Percentiles rank a stretch among this genome's conserved stretches.
Evolutionary conservation across 2,329 filamentous ascomycete genomes (phyloP).

Genomic region (Stachybotrys chlorohalonatus): DNA sequence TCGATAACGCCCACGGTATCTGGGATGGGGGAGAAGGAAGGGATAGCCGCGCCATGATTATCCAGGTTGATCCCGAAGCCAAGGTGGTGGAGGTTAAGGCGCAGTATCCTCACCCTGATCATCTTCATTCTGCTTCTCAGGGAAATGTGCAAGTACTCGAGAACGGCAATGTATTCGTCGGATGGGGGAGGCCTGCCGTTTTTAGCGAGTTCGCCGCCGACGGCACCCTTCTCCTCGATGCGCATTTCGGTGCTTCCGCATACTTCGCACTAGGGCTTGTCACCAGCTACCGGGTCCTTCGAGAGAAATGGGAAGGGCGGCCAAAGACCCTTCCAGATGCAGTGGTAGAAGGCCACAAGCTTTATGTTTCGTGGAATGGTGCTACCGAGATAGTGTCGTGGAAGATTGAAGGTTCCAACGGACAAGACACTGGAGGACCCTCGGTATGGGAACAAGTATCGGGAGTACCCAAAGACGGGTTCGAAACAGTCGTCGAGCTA

Average conservation of each 20-base stretch:
- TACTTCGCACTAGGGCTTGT: slow-evolving; percentile 7
- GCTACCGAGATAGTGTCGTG: slow-evolving; percentile 21
- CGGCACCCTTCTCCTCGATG: slow-evolving; percentile 10
- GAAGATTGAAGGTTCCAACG: slow-evolving; percentile 27
- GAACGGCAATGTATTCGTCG: slow-evolving; percentile 31
- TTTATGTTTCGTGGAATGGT: slow-evolving; percentile 30
- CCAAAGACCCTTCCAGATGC: slow-evolving; percentile 9
- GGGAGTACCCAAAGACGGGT: background rate
- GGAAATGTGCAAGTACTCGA: slow-evolving; percentile 16
- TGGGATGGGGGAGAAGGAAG: slow-evolving; percentile 25
- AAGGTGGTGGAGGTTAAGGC: slow-evolving; percentile 3
- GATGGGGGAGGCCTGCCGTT: slow-evolving; percentile 25
- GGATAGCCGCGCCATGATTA: slow-evolving; percentile 18
- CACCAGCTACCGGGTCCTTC: slow-evolving; percentile 18
- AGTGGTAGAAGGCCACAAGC: slow-evolving; percentile 2
- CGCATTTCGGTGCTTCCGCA: slow-evolving; percentile 13
- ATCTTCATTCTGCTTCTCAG: slow-evolving; percentile 3
- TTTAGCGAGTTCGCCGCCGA: slow-evolving; percentile 16
- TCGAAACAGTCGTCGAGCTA: background rate
- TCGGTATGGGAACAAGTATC: background rate
- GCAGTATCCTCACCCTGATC: slow-evolving; percentile 5
- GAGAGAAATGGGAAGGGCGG: slow-evolving; percentile 15
- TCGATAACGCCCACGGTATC: slow-evolving; percentile 34
- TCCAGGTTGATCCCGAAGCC: slow-evolving; percentile 2
- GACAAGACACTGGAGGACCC: background rate